Base-by-base conservation (phyloP, 108 stramenopile species). In the Stephanodiscus minutulus region DNA sequence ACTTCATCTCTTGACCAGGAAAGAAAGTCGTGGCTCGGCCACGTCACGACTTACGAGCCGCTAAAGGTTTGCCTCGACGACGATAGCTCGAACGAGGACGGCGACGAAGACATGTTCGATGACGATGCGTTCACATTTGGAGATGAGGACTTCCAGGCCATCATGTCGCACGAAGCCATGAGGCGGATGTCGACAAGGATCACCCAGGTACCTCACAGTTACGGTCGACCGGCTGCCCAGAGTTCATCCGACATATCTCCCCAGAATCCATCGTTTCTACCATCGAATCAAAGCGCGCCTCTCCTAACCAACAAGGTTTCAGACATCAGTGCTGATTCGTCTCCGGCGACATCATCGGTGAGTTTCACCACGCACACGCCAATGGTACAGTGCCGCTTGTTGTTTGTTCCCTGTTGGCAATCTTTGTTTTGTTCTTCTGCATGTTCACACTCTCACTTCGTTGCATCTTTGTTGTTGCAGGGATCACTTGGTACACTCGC, bases 31-130 rank as follows among this genome's bases (percentile, higher is more conserved):
- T 59, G 46, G 36, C 48, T 70, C 56, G 68, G 25, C 12, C 44
- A 64, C 4, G 35, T 22, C 12, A 70, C 61, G 3, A 66, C 64
- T 27, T 50, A 43, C 52, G 81, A 81, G 39, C 75, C 76, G 35
- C 81, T 81, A 13, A 81, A 81, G 47, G 61, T 81, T 4, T 81
- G 79, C 29, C 63, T 81, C 39, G 79, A 81, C 58, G 79, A 81
- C 56, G 73, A 75, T 57, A 66, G 70, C 29, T 81, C 79, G 22
- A 72, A 71, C n/a, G 79, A 81, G 41, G 79, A 79, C 35, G 74
- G 55, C 33, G 79, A 77, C 25, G 76, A 77, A 70, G 70, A 79
- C 47, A 79, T 79, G 70, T 79, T 79, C 28, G 77, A 81, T 57
- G 79, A 81, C 48, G 75, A 81, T 57, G 79, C 61, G 5, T 81